phyloP scores from a whole-genome alignment of 1,284 basidiomycete genomes.

The Trichosporon faecale region DNA sequence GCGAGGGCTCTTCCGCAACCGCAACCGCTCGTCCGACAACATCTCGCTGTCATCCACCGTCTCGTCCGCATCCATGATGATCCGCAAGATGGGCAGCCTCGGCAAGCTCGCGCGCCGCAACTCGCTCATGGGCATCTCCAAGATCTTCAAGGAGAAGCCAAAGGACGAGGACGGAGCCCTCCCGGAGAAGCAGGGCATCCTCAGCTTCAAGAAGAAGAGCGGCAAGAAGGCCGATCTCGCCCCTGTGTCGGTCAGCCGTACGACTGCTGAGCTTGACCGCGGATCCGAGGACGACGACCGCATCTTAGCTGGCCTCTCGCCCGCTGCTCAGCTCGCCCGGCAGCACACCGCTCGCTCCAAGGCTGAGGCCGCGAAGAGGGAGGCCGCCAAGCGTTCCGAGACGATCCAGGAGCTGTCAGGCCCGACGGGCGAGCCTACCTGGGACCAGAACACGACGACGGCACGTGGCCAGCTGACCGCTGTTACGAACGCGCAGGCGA shows the following conservation, averaged over 20 bases:
- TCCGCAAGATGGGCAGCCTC: constrained; percentile 90
- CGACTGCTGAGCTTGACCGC: constrained; percentile 77
- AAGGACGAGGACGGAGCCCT: constrained; percentile 57
- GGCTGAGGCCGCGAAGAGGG: constrained; percentile 61
- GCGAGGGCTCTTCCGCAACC: constrained; percentile 68
- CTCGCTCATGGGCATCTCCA: constrained; percentile 84
- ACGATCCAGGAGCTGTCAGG: constrained; percentile 15
- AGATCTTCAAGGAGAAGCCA: constrained; percentile 86
- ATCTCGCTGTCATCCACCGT: constrained; percentile 97
- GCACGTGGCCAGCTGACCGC: background rate
- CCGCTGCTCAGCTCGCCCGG: constrained; percentile 84
- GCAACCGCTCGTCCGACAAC: constrained; percentile 94
- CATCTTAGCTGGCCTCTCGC: constrained; percentile 74
- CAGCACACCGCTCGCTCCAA: constrained; percentile 72
- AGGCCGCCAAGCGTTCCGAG: constrained; percentile 20
- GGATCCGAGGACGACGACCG: constrained; percentile 53
- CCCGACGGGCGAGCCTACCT: constrained; percentile 54
- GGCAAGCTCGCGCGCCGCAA: constrained; percentile 88
- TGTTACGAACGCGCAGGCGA: background rate
- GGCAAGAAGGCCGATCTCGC: constrained; percentile 58
- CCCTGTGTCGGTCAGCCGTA: constrained; percentile 74
- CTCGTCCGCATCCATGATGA: constrained; percentile 92
- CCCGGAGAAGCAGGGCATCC: constrained; percentile 47
- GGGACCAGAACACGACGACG: constrained; percentile 71
- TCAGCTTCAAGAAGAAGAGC: constrained; percentile 51